phyloP scores from a whole-genome alignment of 225 moss, liverwort and hornwort species.

The Physcomitrium patens region DNA sequence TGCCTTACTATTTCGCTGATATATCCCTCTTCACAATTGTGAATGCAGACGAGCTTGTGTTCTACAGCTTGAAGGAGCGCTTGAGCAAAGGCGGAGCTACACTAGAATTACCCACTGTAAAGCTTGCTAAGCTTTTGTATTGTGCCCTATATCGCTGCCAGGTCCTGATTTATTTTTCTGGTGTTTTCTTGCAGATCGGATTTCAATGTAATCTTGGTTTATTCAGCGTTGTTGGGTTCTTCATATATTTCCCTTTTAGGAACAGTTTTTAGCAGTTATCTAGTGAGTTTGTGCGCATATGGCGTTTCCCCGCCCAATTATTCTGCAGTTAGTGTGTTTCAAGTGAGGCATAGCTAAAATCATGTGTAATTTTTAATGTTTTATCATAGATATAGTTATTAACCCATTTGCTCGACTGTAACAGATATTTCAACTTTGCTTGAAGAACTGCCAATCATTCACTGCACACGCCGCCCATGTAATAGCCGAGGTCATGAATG shows the following conservation, averaged over 20 bases:
- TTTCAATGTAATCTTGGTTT: slow-evolving; percentile 8
- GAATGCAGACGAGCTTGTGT: slow-evolving; percentile 81
- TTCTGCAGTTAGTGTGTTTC: neutral
- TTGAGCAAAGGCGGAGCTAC: slow-evolving; percentile 88
- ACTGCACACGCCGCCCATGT: slow-evolving; percentile 44
- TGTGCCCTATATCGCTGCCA: slow-evolving; percentile 84
- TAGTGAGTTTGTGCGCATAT: neutral
- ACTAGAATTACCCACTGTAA: slow-evolving; percentile 80
- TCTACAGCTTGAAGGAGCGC: slow-evolving; percentile 88
- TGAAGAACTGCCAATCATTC: slow-evolving; percentile 73
- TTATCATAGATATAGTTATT: slow-evolving; percentile 13
- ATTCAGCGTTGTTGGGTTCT: slow-evolving; percentile 15
- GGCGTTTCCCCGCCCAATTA: neutral
- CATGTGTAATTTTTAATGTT: neutral
- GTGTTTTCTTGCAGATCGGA: neutral
- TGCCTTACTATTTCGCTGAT: slow-evolving; percentile 4
- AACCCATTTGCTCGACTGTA: slow-evolving; percentile 26
- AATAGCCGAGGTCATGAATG: slow-evolving; percentile 37
- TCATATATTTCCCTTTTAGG: neutral
- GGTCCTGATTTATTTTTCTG: slow-evolving; percentile 37
- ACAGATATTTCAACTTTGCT: slow-evolving; percentile 88
- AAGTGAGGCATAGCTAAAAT: neutral
- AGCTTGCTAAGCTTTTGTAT: slow-evolving; percentile 91
- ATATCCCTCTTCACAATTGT: slow-evolving; percentile 19
- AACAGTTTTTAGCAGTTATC: slow-evolving; percentile 9